Evolutionary conservation across 306 rosid species (phyloP).

Genomic region (Hippophae gyantsensis): DNA sequence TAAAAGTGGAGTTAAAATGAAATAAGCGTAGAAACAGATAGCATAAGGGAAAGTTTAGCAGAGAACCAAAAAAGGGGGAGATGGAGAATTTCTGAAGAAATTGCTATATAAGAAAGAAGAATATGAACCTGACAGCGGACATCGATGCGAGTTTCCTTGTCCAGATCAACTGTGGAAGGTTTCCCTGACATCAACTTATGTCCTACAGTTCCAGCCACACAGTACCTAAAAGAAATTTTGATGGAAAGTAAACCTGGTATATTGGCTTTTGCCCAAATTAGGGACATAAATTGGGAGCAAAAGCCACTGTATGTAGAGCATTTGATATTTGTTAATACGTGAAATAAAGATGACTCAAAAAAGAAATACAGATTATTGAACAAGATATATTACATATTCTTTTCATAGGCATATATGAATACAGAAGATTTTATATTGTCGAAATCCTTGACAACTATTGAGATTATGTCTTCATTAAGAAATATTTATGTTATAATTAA

Average conservation of each 20-base stretch:
- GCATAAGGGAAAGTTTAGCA: not conserved
- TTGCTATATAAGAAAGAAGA: conserved; percentile 7
- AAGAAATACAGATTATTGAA: too few relatives aligned
- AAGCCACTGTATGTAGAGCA: not conserved
- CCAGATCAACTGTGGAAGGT: conserved; percentile 60
- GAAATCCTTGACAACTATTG: too few relatives aligned
- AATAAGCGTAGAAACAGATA: not conserved
- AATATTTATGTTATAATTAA: too few relatives aligned
- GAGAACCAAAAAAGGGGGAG: not conserved
- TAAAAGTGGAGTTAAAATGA: too few relatives aligned
- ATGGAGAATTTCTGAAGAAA: not conserved
- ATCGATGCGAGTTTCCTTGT: conserved; percentile 50
- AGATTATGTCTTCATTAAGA: too few relatives aligned
- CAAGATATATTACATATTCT: too few relatives aligned
- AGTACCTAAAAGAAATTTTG: conserved; percentile 44
- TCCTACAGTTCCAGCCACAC: conserved; percentile 80
- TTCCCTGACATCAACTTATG: conserved; percentile 78
- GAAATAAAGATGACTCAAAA: not conserved
- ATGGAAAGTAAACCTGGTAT: not conserved
- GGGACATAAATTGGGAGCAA: not conserved
- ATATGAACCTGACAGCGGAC: conserved; percentile 76
- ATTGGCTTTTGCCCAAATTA: not conserved
- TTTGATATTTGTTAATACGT: not conserved
- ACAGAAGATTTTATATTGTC: too few relatives aligned
- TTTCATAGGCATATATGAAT: too few relatives aligned